Conservation (phyloP, 805 yeast species). For the Limtongozyma cylindracea region DNA sequence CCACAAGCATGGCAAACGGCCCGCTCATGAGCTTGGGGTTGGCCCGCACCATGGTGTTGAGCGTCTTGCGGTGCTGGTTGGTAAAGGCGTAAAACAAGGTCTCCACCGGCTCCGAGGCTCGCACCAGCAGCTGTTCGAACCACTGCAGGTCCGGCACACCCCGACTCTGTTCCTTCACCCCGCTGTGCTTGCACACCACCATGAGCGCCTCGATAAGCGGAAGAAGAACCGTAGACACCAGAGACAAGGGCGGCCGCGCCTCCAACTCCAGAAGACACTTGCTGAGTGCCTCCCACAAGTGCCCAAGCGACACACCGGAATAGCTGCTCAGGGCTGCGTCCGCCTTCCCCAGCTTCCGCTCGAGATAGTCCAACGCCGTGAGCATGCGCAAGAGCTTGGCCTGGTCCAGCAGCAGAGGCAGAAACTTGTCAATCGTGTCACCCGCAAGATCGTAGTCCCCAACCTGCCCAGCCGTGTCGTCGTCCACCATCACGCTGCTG, state of each 20-base stretch:
- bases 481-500: too few species aligned
- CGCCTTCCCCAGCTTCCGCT: slow-evolving; percentile 4
- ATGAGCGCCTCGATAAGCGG: slow-evolving; percentile 81
- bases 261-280: slow-evolving; percentile 31
- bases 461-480: too few species aligned
- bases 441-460: too few species aligned
- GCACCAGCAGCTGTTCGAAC: too few species aligned
- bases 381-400: slow-evolving; percentile 66
- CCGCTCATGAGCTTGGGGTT: slow-evolving; percentile 92
- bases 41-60: slow-evolving; percentile 77
- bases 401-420: slow-evolving; percentile 66
- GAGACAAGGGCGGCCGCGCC: slow-evolving; percentile 17
- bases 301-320: slow-evolving; percentile 41
- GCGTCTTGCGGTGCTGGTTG: slow-evolving; percentile 63
- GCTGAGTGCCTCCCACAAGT: slow-evolving; percentile 69
- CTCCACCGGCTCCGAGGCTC: slow-evolving; percentile 66
- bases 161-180: slow-evolving; percentile 33
- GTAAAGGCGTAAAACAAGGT: slow-evolving; percentile 67
- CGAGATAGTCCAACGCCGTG: slow-evolving; percentile 67
- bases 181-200: slow-evolving; percentile 87
- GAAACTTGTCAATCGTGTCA: slow-evolving; percentile 38
- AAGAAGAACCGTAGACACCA: slow-evolving; percentile 51
- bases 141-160: slow-evolving; percentile 39
- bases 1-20: slow-evolving; percentile 71
- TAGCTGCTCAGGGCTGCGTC: slow-evolving; percentile 35